These are phyloP conservation scores for Aspergillus homomorphus DNA, from an alignment of 495 filamentous ascomycete genomes.

Conservation along the genomic window DNA sequence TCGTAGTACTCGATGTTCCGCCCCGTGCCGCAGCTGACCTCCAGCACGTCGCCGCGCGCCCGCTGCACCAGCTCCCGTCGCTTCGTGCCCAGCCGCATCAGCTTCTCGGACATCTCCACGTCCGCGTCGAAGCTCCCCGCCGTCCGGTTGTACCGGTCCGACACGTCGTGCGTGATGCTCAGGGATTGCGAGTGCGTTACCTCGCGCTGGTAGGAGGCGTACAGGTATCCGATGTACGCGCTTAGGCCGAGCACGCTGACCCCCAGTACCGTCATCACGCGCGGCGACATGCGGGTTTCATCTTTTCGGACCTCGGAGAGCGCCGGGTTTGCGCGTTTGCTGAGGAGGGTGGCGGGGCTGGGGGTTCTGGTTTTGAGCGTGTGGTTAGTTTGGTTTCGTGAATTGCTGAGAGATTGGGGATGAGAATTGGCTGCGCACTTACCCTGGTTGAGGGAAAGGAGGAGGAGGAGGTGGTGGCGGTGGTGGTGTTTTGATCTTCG, in stretches of 20 bases:
- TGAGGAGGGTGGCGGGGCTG: constrained; percentile 11
- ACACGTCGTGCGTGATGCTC: constrained; percentile 47
- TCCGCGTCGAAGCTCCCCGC: constrained; percentile 60
- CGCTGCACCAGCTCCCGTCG: constrained; percentile 57
- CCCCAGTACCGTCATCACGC: constrained; percentile 39
- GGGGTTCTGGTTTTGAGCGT: constrained; percentile 2
- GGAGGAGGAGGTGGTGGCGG: too few species aligned
- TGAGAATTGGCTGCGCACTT: too few species aligned
- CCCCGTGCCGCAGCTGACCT: constrained; percentile 89
- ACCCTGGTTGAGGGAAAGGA: too few species aligned
- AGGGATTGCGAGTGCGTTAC: constrained; percentile 36
- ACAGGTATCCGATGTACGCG: constrained; percentile 53
- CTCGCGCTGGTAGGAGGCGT: constrained; percentile 43
- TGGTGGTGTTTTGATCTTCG: too few species aligned
- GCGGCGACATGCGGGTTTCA: constrained; percentile 29
- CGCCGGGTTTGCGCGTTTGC: constrained; percentile 25
- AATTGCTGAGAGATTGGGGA: too few species aligned
- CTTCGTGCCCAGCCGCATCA: constrained; percentile 60
- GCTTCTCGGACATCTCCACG: constrained; percentile 62
- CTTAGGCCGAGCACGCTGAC: constrained; percentile 46
- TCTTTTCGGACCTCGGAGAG: constrained; percentile 13
- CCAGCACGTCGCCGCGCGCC: constrained; percentile 78
- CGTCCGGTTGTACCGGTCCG: constrained; percentile 54
- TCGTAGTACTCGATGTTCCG: constrained; percentile 77
- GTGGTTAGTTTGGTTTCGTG: not conserved